Percentiles rank a stretch among this genome's conserved stretches.
These are phyloP conservation scores for Phialemonium atrogriseum DNA, from an alignment of 2,329 filamentous ascomycete species.

Conservation along the genomic window DNA sequence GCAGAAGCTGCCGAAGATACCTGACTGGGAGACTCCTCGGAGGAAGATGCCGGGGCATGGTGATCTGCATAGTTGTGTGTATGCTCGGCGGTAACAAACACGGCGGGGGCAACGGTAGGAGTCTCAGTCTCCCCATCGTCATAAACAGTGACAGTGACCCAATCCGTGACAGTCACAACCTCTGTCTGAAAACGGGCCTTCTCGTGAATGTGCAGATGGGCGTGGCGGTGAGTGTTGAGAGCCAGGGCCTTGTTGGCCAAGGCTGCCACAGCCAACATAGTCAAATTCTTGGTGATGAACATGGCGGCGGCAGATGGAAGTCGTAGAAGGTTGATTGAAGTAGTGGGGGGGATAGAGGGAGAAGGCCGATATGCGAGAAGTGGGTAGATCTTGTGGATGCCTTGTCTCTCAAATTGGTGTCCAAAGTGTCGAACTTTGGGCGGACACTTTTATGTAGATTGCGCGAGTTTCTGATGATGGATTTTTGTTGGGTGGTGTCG, in stretches of 20 bases:
- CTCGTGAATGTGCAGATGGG: conserved; percentile 24
- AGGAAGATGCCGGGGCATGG: too few species aligned
- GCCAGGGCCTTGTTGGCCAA: conserved; percentile 35
- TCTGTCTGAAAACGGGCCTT: conserved; percentile 25
- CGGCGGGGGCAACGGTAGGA: conserved; percentile 5
- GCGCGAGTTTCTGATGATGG: conserved; percentile 4
- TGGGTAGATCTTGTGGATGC: too few species aligned
- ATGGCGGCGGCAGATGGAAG: conserved; percentile 7
- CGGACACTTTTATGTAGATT: too few species aligned
- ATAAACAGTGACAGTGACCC: conserved; percentile 34
- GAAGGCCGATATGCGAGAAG: too few species aligned
- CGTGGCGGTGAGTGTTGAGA: conserved; percentile 32
- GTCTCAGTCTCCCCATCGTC: conserved; percentile 15
- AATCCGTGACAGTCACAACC: conserved; percentile 26
- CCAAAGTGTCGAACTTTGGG: too few species aligned
- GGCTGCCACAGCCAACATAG: conserved; percentile 33
- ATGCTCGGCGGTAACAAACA: background rate
- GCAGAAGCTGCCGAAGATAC: conserved; percentile 5
- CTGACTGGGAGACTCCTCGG: too few species aligned
- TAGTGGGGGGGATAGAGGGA: too few species aligned
- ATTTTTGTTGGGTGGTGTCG: conserved; percentile 3
- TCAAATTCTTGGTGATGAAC: conserved; percentile 23
- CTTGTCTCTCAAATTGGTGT: too few species aligned
- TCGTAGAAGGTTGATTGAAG: too few species aligned
- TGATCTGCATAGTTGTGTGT: too few species aligned